Conservation (phyloP, 1,139 yeast species). For the Magnusiomyces sp. region DNA sequence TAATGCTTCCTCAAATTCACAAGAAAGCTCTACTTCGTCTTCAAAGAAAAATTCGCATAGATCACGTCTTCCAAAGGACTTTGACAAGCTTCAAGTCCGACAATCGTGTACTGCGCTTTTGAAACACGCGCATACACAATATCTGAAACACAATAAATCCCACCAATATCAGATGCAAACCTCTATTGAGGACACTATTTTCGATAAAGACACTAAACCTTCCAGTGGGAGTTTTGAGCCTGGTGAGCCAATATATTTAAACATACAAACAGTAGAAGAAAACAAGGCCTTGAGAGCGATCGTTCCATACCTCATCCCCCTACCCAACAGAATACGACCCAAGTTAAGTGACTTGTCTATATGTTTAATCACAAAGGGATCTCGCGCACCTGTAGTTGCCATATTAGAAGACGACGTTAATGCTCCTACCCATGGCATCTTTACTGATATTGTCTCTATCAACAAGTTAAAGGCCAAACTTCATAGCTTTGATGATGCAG, state of each 20-base stretch:
- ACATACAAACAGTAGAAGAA: slow-evolving; percentile 8
- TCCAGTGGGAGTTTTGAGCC: neutral
- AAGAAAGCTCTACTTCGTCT: neutral
- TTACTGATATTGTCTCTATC: slow-evolving; percentile 23
- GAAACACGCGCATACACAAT: slow-evolving; percentile 7
- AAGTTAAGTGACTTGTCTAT: slow-evolving; percentile 18
- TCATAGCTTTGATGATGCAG: slow-evolving; percentile 1
- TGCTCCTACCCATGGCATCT: slow-evolving; percentile 21
- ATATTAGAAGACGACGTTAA: slow-evolving; percentile 18
- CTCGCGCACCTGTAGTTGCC: slow-evolving; percentile 19
- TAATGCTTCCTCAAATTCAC: no score
- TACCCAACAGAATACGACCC: slow-evolving; percentile 21
- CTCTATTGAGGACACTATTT: neutral
- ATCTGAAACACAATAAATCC: neutral
- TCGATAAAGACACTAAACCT: neutral
- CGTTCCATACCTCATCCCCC: slow-evolving; percentile 21
- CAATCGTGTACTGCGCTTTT: slow-evolving; percentile 11
- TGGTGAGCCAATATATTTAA: slow-evolving; percentile 11
- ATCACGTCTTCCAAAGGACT: slow-evolving; percentile 11
- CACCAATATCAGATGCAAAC: neutral
- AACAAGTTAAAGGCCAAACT: slow-evolving; percentile 17
- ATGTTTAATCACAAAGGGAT: slow-evolving; percentile 24
- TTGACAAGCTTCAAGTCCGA: slow-evolving; percentile 11
- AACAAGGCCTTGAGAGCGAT: slow-evolving; percentile 2
- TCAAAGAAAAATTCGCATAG: neutral